Evolutionary conservation across 106 monocot species (phyloP).

Genomic region (Phalaenopsis equestris): DNA sequence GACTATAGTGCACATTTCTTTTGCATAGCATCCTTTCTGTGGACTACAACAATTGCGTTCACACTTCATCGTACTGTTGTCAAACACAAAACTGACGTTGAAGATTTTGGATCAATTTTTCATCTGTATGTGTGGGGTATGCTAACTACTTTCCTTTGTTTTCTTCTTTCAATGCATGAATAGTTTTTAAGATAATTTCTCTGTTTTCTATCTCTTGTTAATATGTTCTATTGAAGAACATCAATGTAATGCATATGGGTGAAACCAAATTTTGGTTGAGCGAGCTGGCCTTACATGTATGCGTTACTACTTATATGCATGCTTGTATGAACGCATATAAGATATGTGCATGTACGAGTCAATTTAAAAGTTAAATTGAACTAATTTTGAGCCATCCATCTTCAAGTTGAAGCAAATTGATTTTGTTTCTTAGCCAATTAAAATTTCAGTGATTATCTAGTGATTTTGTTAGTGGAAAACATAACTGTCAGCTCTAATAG

Average conservation of each 20-base stretch:
- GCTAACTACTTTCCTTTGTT: neutral
- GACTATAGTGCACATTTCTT: constrained; percentile 96
- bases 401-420: too few relatives aligned
- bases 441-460: neutral
- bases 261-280: neutral
- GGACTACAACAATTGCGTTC: constrained; percentile 99
- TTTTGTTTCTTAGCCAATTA: neutral
- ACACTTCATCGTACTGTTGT: constrained; percentile 99
- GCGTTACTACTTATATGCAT: too few relatives aligned
- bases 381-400: too few relatives aligned
- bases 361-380: too few relatives aligned
- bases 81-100: constrained; percentile 92
- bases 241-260: neutral
- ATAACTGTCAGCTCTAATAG: too few relatives aligned
- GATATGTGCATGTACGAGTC: too few relatives aligned
- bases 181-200: neutral
- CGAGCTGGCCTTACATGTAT: neutral
- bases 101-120: constrained; percentile 89
- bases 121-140: constrained; percentile 99
- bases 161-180: neutral
- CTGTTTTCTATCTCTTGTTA: neutral
- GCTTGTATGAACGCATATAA: too few relatives aligned
- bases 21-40: constrained; percentile 94
- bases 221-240: neutral
- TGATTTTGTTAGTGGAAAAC: too few relatives aligned